Evolutionary conservation across 176 grass and related monocot genomes (phyloP).

Genomic region (Poa annua): DNA sequence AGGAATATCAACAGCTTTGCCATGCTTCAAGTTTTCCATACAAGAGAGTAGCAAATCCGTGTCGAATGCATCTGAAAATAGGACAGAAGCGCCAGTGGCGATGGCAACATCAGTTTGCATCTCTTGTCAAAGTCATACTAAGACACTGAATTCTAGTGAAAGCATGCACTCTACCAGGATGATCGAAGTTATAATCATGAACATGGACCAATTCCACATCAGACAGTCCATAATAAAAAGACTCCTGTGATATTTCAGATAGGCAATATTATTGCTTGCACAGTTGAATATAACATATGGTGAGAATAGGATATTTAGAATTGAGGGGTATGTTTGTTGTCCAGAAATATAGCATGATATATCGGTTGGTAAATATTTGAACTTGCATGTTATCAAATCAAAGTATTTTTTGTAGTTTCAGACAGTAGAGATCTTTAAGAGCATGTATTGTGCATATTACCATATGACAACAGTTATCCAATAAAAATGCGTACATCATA

Average conservation of each 20-base stretch:
- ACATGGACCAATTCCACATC: slow-evolving; percentile 4
- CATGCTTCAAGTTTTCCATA: slow-evolving; percentile 55
- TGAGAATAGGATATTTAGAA: slow-evolving; percentile 13
- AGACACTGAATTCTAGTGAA: slow-evolving; percentile 28
- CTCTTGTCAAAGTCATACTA: slow-evolving; percentile 2
- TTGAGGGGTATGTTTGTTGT: background rate
- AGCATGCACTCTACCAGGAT: slow-evolving; percentile 44
- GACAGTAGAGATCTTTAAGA: background rate
- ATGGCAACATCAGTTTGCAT: slow-evolving; percentile 16
- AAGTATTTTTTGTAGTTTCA: background rate
- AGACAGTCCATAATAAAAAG: slow-evolving; percentile 71
- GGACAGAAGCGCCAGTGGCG: background rate
- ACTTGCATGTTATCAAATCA: slow-evolving; percentile 9
- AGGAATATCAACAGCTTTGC: slow-evolving; percentile 76
- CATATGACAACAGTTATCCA: background rate
- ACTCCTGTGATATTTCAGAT: slow-evolving; percentile 59
- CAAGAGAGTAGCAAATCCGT: slow-evolving; percentile 58
- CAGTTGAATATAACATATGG: background rate
- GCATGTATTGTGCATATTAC: background rate
- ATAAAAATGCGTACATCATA: background rate
- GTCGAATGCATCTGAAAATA: slow-evolving; percentile 85
- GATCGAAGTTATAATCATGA: slow-evolving; percentile 22
- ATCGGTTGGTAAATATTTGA: background rate
- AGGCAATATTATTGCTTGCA: slow-evolving; percentile 24
- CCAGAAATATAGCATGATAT: background rate